Percentiles rank a stretch among this genome's conserved stretches.
phyloP scores from a whole-genome alignment of 495 filamentous ascomycete genomes.

The Aeminium ludgeri region DNA sequence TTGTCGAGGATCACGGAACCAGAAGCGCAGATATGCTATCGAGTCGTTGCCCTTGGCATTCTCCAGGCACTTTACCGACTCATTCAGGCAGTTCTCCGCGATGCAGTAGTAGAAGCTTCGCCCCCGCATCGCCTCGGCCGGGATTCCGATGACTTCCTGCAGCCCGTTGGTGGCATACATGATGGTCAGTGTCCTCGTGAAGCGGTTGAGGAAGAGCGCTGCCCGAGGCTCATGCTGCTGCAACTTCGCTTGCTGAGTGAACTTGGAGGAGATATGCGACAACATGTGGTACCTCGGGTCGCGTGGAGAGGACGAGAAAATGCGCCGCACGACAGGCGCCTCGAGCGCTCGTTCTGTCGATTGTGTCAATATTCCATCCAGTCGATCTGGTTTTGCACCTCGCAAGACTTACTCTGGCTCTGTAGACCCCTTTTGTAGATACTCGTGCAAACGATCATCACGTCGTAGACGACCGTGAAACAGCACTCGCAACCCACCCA shows the following conservation, averaged over 20 bases:
- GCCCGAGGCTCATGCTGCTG: conserved; percentile 60
- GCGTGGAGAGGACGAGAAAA: conserved; percentile 65
- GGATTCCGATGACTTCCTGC: conserved; percentile 51
- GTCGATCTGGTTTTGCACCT: too few species aligned
- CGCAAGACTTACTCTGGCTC: conserved; percentile 53
- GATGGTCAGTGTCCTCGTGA: conserved; percentile 64
- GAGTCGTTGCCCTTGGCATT: conserved; percentile 85
- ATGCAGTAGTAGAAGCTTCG: conserved; percentile 73
- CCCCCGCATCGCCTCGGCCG: conserved; percentile 44
- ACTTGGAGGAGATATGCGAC: conserved; percentile 67
- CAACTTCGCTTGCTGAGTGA: conserved; percentile 45
- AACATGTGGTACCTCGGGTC: conserved; percentile 89
- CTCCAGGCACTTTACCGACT: conserved; percentile 63
- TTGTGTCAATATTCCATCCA: too few species aligned
- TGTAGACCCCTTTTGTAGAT: conserved; percentile 53
- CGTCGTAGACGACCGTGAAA: conserved; percentile 77
- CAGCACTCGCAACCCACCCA: conserved; percentile 80
- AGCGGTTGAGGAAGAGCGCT: conserved; percentile 73
- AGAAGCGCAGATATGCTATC: conserved; percentile 85
- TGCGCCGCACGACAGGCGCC: conserved; percentile 57
- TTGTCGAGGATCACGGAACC: conserved; percentile 56
- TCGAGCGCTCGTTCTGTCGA: conserved; percentile 59
- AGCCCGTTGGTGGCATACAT: conserved; percentile 76
- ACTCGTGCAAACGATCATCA: conserved; percentile 70
- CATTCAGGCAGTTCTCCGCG: conserved; percentile 52